Percentiles rank a stretch among this genome's conserved stretches.
phyloP scores from a whole-genome alignment of 768 basidiomycete species.

The Trametes punicea region DNA sequence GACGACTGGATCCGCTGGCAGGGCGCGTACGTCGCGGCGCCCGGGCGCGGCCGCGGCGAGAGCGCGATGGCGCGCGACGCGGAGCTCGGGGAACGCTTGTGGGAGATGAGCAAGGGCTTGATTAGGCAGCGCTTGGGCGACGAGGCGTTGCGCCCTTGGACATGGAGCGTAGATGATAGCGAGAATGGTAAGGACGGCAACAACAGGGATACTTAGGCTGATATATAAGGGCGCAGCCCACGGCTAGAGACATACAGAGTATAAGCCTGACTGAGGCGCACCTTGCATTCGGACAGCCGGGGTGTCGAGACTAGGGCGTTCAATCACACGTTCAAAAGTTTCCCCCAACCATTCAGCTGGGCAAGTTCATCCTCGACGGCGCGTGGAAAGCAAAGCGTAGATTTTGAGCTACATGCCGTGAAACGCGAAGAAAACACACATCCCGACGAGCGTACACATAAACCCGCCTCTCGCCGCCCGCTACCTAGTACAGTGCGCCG shows the following conservation, averaged over 20 bases:
- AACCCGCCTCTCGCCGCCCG: conserved; percentile 16
- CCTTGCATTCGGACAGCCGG: too few relatives aligned
- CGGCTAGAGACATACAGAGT: too few relatives aligned
- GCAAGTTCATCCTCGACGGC: not conserved
- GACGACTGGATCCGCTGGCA: conserved; percentile 21
- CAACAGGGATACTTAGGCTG: not conserved
- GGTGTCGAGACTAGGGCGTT: too few relatives aligned
- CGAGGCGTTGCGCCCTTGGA: conserved; percentile 27
- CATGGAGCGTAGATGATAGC: not conserved
- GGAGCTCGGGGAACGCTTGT: conserved; percentile 29
- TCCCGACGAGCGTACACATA: conserved; percentile 20
- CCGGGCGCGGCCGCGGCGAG: conserved; percentile 23
- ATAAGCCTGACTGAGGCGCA: too few relatives aligned
- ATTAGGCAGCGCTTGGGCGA: conserved; percentile 26
- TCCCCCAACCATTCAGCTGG: too few relatives aligned
- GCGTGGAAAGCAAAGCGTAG: conserved; percentile 23
- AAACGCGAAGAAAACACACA: conserved; percentile 20
- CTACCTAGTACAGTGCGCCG: conserved; percentile 20
- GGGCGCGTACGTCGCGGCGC: conserved; percentile 29
- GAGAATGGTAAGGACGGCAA: not conserved
- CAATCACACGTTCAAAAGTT: too few relatives aligned
- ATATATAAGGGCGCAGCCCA: too few relatives aligned
- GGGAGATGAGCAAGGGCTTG: conserved; percentile 32
- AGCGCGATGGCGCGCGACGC: conserved; percentile 24
- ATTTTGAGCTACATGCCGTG: conserved; percentile 25